Conservation (phyloP, 495 filamentous ascomycete genomes). For the Margaritispora aquatica region DNA sequence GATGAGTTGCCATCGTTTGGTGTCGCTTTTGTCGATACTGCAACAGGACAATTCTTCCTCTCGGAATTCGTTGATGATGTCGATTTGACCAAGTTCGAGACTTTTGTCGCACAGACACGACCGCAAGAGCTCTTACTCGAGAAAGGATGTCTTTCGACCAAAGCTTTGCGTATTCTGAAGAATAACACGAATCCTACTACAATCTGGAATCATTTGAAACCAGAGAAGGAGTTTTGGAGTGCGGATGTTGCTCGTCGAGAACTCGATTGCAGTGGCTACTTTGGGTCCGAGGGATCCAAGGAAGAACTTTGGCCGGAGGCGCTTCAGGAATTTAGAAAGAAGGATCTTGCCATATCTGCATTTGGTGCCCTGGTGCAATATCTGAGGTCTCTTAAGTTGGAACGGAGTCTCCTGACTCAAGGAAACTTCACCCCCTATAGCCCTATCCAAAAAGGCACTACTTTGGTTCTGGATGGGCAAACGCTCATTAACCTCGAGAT, state of each 20-base stretch:
- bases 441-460: constrained; percentile 89
- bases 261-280: constrained; percentile 77
- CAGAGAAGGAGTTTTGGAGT: constrained; percentile 87
- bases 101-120: constrained; percentile 86
- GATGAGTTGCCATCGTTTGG: constrained; percentile 82
- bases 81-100: constrained; percentile 97
- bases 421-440: constrained; percentile 90
- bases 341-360: constrained; percentile 85
- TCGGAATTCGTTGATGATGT: constrained; percentile 88
- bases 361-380: constrained; percentile 89
- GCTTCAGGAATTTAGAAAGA: constrained; percentile 67
- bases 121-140: constrained; percentile 89
- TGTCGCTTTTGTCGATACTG: constrained; percentile 90
- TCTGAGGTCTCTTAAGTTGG: constrained; percentile 80
- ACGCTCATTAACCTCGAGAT: constrained; percentile 97
- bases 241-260: constrained; percentile 76
- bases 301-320: constrained; percentile 71
- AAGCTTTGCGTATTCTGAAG: constrained; percentile 88
- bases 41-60: constrained; percentile 91
- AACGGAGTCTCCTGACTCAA: constrained; percentile 79
- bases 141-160: constrained; percentile 76
- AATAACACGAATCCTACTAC: constrained; percentile 91
- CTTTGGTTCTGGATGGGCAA: constrained; percentile 90
- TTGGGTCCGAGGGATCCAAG: constrained; percentile 54
- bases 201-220: constrained; percentile 91